Percentiles rank a stretch among this genome's conserved stretches.
Evolutionary conservation across 345 rosid species (phyloP).

Genomic region (Streptanthus diversifolius): DNA sequence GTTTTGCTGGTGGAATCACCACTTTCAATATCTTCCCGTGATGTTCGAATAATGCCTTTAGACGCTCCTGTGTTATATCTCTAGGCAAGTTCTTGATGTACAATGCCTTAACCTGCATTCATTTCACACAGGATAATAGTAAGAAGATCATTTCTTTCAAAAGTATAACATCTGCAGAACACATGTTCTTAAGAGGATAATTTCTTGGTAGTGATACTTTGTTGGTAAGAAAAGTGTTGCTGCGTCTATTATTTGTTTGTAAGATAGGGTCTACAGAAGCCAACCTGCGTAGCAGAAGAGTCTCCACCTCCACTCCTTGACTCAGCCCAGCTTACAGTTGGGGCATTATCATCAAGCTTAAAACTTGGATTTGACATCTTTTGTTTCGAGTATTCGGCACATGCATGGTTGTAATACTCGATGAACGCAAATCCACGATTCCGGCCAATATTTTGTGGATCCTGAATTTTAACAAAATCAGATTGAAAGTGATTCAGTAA

Average conservation of each 20-base stretch:
- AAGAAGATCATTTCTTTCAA: background rate
- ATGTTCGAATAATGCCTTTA: conserved; percentile 69
- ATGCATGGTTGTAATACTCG: conserved; percentile 83
- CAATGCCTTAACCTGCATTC: conserved; percentile 74
- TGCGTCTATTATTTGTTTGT: background rate
- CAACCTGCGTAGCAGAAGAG: conserved; percentile 74
- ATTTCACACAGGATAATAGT: background rate
- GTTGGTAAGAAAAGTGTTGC: background rate
- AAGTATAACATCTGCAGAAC: background rate
- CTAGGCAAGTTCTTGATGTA: conserved; percentile 88
- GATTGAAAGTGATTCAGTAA: background rate
- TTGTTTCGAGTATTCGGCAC: conserved; percentile 90
- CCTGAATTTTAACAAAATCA: conserved; percentile 44
- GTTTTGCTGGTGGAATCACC: conserved; percentile 83
- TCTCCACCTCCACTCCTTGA: conserved; percentile 79
- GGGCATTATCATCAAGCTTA: conserved; percentile 82
- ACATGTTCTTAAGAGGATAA: background rate
- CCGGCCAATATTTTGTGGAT: conserved; percentile 55
- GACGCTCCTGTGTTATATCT: conserved; percentile 65
- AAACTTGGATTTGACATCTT: conserved; percentile 74
- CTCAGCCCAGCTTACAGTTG: conserved; percentile 98
- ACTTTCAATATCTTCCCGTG: conserved; percentile 81
- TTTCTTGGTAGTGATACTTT: background rate
- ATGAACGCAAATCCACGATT: conserved; percentile 91
- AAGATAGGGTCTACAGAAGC: conserved; percentile 6